Conservation (phyloP, 1,284 basidiomycete genomes). For the Heterobasidion parviporum region DNA sequence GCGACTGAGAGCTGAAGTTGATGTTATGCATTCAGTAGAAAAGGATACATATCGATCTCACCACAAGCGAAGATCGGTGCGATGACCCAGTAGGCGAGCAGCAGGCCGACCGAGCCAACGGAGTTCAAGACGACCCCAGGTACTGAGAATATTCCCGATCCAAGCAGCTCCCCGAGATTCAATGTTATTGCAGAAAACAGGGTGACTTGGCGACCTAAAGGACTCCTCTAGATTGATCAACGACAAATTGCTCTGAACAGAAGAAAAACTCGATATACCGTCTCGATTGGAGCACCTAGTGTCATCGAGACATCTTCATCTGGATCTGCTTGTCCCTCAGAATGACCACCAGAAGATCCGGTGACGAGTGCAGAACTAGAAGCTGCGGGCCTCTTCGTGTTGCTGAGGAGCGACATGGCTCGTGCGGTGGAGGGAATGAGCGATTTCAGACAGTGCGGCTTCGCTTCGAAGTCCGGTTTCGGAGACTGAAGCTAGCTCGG, state of each 20-base stretch:
- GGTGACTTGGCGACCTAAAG: constrained; percentile 33
- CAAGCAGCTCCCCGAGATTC: constrained; percentile 31
- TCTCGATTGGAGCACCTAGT: neutral
- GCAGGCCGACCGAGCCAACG: constrained; percentile 33
- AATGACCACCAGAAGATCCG: no score
- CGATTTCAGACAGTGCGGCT: no score
- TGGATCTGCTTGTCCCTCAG: no score
- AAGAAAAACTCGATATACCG: neutral
- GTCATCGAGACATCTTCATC: neutral
- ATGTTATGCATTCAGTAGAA: neutral
- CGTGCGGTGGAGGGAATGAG: no score
- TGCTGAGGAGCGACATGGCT: no score
- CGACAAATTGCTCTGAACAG: neutral
- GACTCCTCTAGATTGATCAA: constrained; percentile 17
- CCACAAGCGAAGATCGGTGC: constrained; percentile 28
- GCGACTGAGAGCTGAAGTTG: neutral
- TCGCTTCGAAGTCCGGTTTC: no score
- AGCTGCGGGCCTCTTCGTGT: no score
- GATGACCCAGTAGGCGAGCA: constrained; percentile 35
- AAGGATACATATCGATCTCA: constrained; percentile 4
- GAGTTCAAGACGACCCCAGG: constrained; percentile 31
- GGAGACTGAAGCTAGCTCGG: no score
- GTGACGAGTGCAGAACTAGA: no score
- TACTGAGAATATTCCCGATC: constrained; percentile 33
- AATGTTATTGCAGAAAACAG: constrained; percentile 29